Conservation (phyloP, 2,329 filamentous ascomycete genomes). For the Fusarium oligoseptatum region DNA sequence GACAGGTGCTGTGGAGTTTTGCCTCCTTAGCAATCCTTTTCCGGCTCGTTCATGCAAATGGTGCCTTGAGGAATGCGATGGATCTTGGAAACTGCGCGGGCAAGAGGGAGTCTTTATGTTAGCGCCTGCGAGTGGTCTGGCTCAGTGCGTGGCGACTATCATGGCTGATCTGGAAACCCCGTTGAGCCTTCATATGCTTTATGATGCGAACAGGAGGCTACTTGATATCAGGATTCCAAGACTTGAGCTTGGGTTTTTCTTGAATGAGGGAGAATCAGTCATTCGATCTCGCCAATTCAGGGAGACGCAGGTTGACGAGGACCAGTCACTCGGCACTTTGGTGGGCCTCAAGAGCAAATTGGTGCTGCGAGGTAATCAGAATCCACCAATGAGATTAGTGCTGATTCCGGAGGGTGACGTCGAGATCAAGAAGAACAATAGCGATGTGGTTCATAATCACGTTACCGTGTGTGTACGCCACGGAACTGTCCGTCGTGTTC, state of each 20-base stretch:
- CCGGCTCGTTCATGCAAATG: conserved; percentile 31
- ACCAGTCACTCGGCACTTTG: conserved; percentile 28
- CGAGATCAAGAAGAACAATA: background rate
- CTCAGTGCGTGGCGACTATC: background rate
- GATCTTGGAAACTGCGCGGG: conserved; percentile 9
- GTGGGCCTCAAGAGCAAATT: conserved; percentile 52
- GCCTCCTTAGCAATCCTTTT: conserved; percentile 47
- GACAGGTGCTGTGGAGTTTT: conserved; percentile 50
- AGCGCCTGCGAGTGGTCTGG: background rate
- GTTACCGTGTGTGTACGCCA: conserved; percentile 53
- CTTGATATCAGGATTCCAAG: conserved; percentile 42
- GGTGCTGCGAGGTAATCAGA: conserved; percentile 51
- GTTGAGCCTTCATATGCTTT: conserved; percentile 18
- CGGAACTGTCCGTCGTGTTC: conserved; percentile 39
- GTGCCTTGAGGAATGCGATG: conserved; percentile 37
- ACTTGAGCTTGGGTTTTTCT: conserved; percentile 12
- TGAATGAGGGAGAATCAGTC: background rate
- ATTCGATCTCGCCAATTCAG: conserved; percentile 31
- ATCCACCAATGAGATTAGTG: conserved; percentile 49
- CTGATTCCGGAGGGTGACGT: conserved; percentile 55
- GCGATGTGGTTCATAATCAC: conserved; percentile 39
- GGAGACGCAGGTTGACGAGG: conserved; percentile 20
- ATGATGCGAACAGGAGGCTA: fast-evolving
- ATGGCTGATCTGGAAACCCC: conserved; percentile 15
- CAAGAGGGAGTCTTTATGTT: background rate